Conservation (phyloP, 1,284 basidiomycete genomes). For the Tilletia caries region DNA sequence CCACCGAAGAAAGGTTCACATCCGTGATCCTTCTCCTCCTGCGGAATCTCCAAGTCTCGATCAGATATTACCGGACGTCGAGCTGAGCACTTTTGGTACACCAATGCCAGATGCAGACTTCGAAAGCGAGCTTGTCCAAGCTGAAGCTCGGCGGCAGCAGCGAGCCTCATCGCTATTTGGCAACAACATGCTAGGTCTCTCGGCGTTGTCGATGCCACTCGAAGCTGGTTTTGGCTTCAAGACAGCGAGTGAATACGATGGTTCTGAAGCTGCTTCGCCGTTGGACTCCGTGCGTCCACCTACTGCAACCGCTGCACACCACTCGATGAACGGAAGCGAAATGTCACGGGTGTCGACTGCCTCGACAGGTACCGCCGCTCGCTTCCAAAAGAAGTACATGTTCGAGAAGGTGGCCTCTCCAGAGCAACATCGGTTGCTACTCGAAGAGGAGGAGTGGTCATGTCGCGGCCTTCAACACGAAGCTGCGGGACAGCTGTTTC, state of each 20-base stretch:
- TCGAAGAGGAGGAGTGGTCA: constrained; percentile 6
- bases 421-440: neutral
- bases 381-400: neutral
- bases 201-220: neutral
- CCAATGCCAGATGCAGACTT: neutral
- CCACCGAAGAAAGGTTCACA: neutral
- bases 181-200: neutral
- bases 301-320: too few relatives aligned
- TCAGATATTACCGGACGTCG: neutral
- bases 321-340: too few relatives aligned
- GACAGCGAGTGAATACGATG: neutral
- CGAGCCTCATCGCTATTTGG: neutral
- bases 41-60: constrained; percentile 1
- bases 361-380: neutral
- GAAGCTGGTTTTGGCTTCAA: too few relatives aligned
- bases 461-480: constrained; percentile 1
- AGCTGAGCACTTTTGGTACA: neutral
- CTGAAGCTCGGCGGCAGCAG: neutral
- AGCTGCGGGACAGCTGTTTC: neutral
- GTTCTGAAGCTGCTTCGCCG: neutral
- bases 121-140: neutral
- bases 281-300: too few relatives aligned
- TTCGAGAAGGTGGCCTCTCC: constrained; percentile 5
- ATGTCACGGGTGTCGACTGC: neutral
- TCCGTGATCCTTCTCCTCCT: neutral